Base-by-base conservation (phyloP, 164 flowering plant genomes). In the Akebia trifoliata region DNA sequence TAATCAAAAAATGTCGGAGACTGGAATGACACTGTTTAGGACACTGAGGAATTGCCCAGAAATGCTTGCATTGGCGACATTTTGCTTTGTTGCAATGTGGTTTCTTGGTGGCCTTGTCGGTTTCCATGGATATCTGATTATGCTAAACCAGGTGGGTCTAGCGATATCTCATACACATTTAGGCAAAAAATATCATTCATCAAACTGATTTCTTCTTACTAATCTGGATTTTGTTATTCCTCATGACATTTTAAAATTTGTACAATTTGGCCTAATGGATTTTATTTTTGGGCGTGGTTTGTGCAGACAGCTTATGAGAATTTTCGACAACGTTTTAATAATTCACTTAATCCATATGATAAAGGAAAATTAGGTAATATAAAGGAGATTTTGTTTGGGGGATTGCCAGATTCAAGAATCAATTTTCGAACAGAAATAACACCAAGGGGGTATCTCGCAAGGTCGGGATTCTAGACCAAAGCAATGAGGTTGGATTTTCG, bases 261-360 rank as follows among this genome's bases (percentile, higher is more conserved):
- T 3, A n/a, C 45, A 6, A 0, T 45, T 45, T 22, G 42, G 0
- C 2, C 9, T 39, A 4, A 48, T 24, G 10, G 3, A 32, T 50
- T 37, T 38, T 1, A 1, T 49, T 7, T 59, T 30, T n/a, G n/a
- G n/a, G n/a, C 26, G 14, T 43, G 0, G 15, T 30, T 32, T 26
- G 47, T 59, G 61, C 72, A 82, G 84, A 79, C 79, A 21, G 69
- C 74, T 14, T 82, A 78, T 57, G 84, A 79, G 74, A 72, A 74
- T 50, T 76, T 67, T 42, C 65, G 73, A 12, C 66, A 67, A 36
- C 60, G 72, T 0, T 66, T 69, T 25, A 59, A 36, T 12, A 38
- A 36, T 8, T 69, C 70, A n/a, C 35, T 36, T 9, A 81, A 75
- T 61, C 81, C 83, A 17, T 74, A 55, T 18, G 54, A 76, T 44